Base-by-base conservation (phyloP, 495 filamentous ascomycete species). In the Hamigera avellanea region DNA sequence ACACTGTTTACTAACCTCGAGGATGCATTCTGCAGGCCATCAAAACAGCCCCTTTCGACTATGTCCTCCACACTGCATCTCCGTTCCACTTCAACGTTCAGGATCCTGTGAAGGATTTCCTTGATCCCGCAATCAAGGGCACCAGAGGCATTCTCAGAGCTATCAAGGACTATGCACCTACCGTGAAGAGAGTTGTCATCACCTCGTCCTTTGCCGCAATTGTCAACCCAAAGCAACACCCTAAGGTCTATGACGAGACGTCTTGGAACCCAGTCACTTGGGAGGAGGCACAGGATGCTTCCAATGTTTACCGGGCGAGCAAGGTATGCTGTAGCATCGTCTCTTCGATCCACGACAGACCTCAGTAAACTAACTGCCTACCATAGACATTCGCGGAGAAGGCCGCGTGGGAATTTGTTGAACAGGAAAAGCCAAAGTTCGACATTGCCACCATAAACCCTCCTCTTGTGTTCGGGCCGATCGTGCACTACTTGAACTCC, bases 141-240 rank as follows among this genome's bases (percentile, higher is more conserved):
- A 96, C 88, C 4, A 85, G 78, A 0, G 74, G 76, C 9, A 76
- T 96, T 37, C 61, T 96, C 30, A 72, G 73, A 41, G 79, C 84
- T 10, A 72, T 89, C 52, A 80, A 82, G 53, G 74, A 75, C 35
- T 66, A 70, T 41, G 85, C 85, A 0, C 85, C 86, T 0, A 57
- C 61, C 0, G 86, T 95, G 26, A 87, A 84, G 59, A 69, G 79
- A 36, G 82, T 95, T 8, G 78, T 88, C 32, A 72, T 95, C 45
- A 95, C 87, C 1, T 83, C 78, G 19, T 91, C 83, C 12, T 94
- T 89, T 57, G 88, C 87, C 6, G 67, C 83, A 14, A 81, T 93
- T 40, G 32, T 83, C 30, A 58, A 81, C 36, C 46, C 40, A 10
- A 56, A 56, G n/a, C 51, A 57, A 25, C 62, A 66, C 41, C 62